phyloP scores from a whole-genome alignment of 169 alveolate genomes.

The Eimeria mitis region DNA sequence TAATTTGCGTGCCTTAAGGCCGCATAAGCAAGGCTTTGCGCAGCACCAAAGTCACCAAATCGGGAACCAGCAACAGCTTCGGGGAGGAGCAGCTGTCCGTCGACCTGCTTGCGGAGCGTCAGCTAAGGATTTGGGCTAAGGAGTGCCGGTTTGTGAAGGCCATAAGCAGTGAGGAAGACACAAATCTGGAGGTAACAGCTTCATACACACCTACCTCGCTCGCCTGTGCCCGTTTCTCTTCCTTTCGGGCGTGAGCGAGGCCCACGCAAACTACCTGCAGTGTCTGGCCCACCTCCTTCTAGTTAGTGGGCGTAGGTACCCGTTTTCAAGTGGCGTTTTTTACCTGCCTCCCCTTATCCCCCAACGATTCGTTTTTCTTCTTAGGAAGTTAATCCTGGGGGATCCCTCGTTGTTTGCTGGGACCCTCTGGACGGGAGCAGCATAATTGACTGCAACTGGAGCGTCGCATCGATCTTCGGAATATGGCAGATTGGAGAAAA shows the following conservation, averaged over 20 bases:
- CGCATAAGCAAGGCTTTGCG: slow-evolving; percentile 68
- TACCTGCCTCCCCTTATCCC: not conserved
- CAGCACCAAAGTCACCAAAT: slow-evolving; percentile 62
- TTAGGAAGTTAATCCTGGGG: slow-evolving; percentile 84
- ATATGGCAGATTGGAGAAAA: slow-evolving; percentile 90
- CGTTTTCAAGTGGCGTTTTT: not conserved
- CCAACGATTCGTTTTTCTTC: not conserved
- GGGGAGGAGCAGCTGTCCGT: slow-evolving; percentile 85
- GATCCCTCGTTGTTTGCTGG: slow-evolving; percentile 89
- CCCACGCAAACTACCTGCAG: not conserved
- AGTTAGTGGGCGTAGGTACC: not conserved
- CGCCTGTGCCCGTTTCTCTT: not conserved
- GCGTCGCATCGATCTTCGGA: slow-evolving; percentile 92
- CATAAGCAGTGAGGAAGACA: slow-evolving; percentile 79
- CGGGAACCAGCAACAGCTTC: slow-evolving; percentile 72
- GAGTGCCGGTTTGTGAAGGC: slow-evolving; percentile 53
- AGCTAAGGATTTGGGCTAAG: slow-evolving; percentile 51
- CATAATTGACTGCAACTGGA: slow-evolving; percentile 91
- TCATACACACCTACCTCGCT: not conserved
- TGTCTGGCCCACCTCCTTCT: not conserved
- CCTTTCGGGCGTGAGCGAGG: not conserved
- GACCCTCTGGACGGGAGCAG: slow-evolving; percentile 95
- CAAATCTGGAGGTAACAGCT: slow-evolving; percentile 60
- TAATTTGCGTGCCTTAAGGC: not conserved
- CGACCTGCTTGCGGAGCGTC: slow-evolving; percentile 80